phyloP scores from a whole-genome alignment of 176 grass and related monocot species.

The Carex myosuroides region DNA sequence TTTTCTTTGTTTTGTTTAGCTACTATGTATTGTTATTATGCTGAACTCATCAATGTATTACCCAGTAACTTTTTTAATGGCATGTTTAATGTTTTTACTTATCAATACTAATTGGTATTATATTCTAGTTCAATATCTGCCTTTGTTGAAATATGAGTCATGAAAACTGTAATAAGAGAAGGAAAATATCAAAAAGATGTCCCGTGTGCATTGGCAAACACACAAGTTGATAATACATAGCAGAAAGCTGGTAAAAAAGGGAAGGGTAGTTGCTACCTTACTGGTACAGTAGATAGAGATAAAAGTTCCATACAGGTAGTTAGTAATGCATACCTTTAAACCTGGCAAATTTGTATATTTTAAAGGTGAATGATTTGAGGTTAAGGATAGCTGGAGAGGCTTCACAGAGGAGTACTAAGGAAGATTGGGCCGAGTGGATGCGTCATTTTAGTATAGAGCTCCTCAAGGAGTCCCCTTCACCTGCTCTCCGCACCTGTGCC shows the following conservation, averaged over 20 bases:
- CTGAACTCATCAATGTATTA: not conserved
- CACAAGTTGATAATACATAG: not conserved
- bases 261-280: not conserved
- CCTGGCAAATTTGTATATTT: constrained; percentile 17
- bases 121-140: not conserved
- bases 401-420: constrained; percentile 95
- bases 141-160: constrained; percentile 2
- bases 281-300: not conserved
- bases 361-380: constrained; percentile 79
- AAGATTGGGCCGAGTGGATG: constrained; percentile 99
- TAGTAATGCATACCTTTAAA: not conserved
- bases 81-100: not conserved
- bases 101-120: not conserved
- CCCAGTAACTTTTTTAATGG: not conserved
- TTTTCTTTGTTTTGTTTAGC: not conserved
- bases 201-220: not conserved
- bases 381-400: constrained; percentile 89
- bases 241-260: not conserved
- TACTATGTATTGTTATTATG: not conserved
- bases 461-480: constrained; percentile 94
- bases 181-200: not conserved
- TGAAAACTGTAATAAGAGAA: not conserved
- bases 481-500: constrained; percentile 89
- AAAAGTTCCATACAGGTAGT: not conserved
- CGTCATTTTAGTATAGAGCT: constrained; percentile 98